phyloP scores from a whole-genome alignment of 176 grass and related monocot genomes.

The Oryza brachyantha region DNA sequence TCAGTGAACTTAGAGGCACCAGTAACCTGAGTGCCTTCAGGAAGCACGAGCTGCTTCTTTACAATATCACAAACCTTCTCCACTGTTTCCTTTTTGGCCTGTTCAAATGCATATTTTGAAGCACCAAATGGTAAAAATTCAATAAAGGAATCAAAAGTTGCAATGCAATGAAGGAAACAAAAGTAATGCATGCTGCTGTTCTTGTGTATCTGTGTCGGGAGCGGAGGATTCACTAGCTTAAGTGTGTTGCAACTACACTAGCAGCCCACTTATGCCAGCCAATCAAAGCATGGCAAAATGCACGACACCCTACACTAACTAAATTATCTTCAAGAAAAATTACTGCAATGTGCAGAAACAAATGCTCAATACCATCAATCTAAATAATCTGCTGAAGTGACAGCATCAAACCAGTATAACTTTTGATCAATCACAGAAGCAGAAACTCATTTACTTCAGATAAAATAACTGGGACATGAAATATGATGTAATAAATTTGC shows the following conservation, averaged over 20 bases:
- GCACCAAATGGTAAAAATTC: background rate
- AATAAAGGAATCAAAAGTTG: background rate
- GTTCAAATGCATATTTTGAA: conserved; percentile 26
- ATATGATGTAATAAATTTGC: background rate
- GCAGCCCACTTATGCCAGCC: background rate
- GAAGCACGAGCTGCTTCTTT: conserved; percentile 54
- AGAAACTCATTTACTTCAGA: background rate
- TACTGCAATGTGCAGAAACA: too few species aligned
- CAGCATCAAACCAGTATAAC: background rate
- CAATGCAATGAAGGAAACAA: too few species aligned
- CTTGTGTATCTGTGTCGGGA: too few species aligned
- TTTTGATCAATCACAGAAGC: background rate
- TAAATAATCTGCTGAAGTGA: background rate
- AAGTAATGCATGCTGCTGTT: too few species aligned
- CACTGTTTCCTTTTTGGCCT: conserved; percentile 63
- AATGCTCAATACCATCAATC: too few species aligned
- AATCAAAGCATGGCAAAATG: background rate
- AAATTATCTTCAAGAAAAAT: background rate
- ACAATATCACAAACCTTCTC: conserved; percentile 61
- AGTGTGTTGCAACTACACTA: background rate
- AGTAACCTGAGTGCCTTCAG: conserved; percentile 25
- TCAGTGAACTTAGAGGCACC: conserved; percentile 55
- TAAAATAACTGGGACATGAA: background rate
- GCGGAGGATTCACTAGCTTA: too few species aligned
- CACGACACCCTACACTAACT: background rate